Evolutionary conservation across 139 green algal species (phyloP).

Genomic region (Protoeuglena noctilucae): DNA sequence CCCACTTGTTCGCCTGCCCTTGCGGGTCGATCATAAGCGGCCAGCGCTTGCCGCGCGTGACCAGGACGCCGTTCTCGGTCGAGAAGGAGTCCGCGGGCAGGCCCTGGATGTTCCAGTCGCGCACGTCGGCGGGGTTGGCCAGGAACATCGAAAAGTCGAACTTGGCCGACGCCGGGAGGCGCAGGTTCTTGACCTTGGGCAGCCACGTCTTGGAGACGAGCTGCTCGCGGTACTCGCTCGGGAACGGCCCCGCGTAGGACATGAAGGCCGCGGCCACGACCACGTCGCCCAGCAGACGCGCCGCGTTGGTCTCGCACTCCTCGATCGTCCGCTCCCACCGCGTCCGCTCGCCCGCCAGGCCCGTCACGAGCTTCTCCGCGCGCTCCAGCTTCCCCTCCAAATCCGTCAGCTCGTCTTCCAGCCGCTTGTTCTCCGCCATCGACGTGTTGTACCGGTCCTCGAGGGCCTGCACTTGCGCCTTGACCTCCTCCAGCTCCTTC

Average conservation of each 20-base stretch:
- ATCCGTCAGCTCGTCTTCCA: constrained; percentile 58
- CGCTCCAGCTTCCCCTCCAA: constrained; percentile 59
- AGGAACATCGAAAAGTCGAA: constrained; percentile 62
- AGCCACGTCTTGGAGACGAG: constrained; percentile 55
- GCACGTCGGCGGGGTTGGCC: constrained; percentile 48
- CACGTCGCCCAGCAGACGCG: constrained; percentile 42
- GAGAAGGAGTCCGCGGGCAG: constrained; percentile 54
- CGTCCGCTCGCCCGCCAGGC: constrained; percentile 38
- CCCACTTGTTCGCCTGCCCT: constrained; percentile 23
- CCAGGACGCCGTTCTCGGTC: constrained; percentile 65
- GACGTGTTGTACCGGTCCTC: constrained; percentile 58
- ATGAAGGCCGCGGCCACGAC: constrained; percentile 53
- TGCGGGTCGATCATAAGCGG: constrained; percentile 64
- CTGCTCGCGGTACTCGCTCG: constrained; percentile 49
- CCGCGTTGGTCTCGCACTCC: constrained; percentile 28
- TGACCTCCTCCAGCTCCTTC: constrained; percentile 43
- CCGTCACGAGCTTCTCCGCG: constrained; percentile 50
- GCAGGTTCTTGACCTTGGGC: constrained; percentile 32
- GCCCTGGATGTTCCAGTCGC: constrained; percentile 70
- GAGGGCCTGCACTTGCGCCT: constrained; percentile 60
- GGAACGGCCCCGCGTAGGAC: constrained; percentile 63
- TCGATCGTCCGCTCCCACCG: constrained; percentile 53
- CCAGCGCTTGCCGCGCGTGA: constrained; percentile 45
- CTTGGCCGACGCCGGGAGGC: constrained; percentile 34
- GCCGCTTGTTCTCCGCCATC: constrained; percentile 41